These are phyloP conservation scores for Fusarium nanum DNA, from an alignment of 2,329 filamentous ascomycete genomes.

Conservation along the genomic window DNA sequence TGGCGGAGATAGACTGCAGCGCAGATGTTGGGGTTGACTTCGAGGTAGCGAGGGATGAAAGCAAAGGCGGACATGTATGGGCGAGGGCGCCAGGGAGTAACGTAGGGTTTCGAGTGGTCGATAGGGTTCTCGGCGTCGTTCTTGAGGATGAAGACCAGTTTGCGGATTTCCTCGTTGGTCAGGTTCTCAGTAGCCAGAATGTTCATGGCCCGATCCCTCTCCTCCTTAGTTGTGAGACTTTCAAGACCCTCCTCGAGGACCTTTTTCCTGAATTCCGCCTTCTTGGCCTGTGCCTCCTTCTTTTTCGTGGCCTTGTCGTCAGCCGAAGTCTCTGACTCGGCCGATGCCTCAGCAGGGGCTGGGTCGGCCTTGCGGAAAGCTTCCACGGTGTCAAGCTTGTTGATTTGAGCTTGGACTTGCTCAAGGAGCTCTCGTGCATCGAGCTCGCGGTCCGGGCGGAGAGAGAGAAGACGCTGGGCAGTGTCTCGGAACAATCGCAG, in stretches of 20 bases:
- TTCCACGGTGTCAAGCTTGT: slow-evolving; percentile 49
- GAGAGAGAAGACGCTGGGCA: slow-evolving; percentile 69
- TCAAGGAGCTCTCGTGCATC: slow-evolving; percentile 48
- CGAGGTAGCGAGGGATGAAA: slow-evolving; percentile 93
- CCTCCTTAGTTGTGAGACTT: slow-evolving; percentile 50
- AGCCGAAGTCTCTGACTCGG: slow-evolving; percentile 4
- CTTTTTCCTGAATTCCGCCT: slow-evolving; percentile 46
- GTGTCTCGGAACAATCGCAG: slow-evolving; percentile 78
- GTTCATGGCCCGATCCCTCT: slow-evolving; percentile 47
- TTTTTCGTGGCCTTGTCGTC: slow-evolving; percentile 32
- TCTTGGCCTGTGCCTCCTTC: slow-evolving; percentile 38
- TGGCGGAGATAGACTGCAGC: slow-evolving; percentile 94
- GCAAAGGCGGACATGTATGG: slow-evolving; percentile 92
- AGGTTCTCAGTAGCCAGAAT: slow-evolving; percentile 52
- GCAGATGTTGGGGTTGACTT: slow-evolving; percentile 98
- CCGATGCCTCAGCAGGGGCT: slow-evolving; percentile 5
- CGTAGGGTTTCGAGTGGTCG: slow-evolving; percentile 84
- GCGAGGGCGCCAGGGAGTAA: slow-evolving; percentile 88
- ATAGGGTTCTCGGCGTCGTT: slow-evolving; percentile 79
- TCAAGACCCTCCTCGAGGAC: slow-evolving; percentile 52
- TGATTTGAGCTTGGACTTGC: slow-evolving; percentile 50
- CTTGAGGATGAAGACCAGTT: slow-evolving; percentile 68
- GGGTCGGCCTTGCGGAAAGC: slow-evolving; percentile 49
- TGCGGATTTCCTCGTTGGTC: slow-evolving; percentile 62
- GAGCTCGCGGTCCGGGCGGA: slow-evolving; percentile 49